These are phyloP conservation scores for Pleurotus cornucopiae DNA, from an alignment of 768 basidiomycete genomes.

Conservation along the genomic window DNA sequence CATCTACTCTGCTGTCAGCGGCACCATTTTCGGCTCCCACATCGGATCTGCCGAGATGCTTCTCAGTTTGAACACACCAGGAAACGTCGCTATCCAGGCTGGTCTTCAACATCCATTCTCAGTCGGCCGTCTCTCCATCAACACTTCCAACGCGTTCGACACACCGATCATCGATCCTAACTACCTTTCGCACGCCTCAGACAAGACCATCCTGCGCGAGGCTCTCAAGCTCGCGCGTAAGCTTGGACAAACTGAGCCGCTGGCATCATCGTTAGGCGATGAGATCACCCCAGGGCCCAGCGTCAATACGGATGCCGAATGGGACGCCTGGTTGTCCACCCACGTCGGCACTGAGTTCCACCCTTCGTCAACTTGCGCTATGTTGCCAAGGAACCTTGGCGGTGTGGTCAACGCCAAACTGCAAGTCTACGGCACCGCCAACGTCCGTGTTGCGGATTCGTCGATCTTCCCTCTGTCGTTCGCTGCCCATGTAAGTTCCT, in stretches of 20 bases:
- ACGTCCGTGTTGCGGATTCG: slow-evolving; percentile 51
- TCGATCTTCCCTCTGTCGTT: slow-evolving; percentile 17
- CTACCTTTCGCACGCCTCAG: slow-evolving; percentile 52
- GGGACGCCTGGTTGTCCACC: slow-evolving; percentile 46
- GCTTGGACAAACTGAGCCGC: slow-evolving; percentile 47
- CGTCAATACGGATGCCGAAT: slow-evolving; percentile 51
- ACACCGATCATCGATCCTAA: slow-evolving; percentile 60
- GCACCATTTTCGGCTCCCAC: slow-evolving; percentile 31
- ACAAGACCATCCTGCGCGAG: slow-evolving; percentile 47
- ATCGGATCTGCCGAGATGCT: slow-evolving; percentile 59
- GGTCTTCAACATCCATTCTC: slow-evolving; percentile 63
- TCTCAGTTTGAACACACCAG: slow-evolving; percentile 31
- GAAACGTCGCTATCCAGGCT: slow-evolving; percentile 51
- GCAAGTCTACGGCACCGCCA: slow-evolving; percentile 41
- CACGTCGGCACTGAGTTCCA: slow-evolving; percentile 54
- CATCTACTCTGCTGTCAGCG: slow-evolving; percentile 42
- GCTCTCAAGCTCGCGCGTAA: slow-evolving; percentile 60
- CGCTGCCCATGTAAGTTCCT: slow-evolving; percentile 1
- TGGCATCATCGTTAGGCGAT: slow-evolving; percentile 36
- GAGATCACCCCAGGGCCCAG: slow-evolving; percentile 47
- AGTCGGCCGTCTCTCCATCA: slow-evolving; percentile 61
- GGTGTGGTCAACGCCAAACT: slow-evolving; percentile 45
- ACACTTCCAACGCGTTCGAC: slow-evolving; percentile 54
- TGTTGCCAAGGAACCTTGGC: slow-evolving; percentile 50
- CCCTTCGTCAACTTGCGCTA: slow-evolving; percentile 52